A percentile compares a stretch with the other conserved stretches of the same genome.
Conservation (phyloP, 2,329 filamentous ascomycete species). For the Dothideomycetes sp. region DNA sequence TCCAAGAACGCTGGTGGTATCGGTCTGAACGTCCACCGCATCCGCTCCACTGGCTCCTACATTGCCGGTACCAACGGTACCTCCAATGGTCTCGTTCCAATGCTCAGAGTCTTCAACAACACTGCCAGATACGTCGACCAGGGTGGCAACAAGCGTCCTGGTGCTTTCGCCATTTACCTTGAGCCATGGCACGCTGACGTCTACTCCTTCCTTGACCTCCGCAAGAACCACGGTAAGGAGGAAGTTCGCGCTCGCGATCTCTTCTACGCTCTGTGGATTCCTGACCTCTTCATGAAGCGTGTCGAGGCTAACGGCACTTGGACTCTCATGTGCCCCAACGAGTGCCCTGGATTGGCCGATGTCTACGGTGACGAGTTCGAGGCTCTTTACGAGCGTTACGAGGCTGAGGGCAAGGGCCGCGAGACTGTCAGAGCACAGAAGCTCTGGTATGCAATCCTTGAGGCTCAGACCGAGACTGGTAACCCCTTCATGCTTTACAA, state of each 20-base stretch:
- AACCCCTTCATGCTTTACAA: slow-evolving; percentile 99
- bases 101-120: slow-evolving; percentile 99
- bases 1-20: slow-evolving; percentile 99
- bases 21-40: slow-evolving; percentile 90
- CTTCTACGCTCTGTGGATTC: slow-evolving; percentile 97
- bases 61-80: slow-evolving; percentile 97
- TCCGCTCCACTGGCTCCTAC: slow-evolving; percentile 94
- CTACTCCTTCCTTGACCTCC: slow-evolving; percentile 91
- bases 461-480: slow-evolving; percentile 96
- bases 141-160: slow-evolving; percentile 97
- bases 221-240: slow-evolving; percentile 99
- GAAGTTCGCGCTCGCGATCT: slow-evolving; percentile 93
- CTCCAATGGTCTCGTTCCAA: slow-evolving; percentile 92
- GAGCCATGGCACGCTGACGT: slow-evolving; percentile 99
- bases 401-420: slow-evolving; percentile 75
- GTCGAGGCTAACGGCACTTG: slow-evolving; percentile 93
- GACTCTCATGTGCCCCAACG: slow-evolving; percentile 97
- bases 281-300: slow-evolving; percentile 99
- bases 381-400: slow-evolving; percentile 82
- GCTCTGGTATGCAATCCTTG: slow-evolving; percentile 97
- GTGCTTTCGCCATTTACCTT: slow-evolving; percentile 96
- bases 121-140: slow-evolving; percentile 97
- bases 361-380: slow-evolving; percentile 97
- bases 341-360: slow-evolving; percentile 88
- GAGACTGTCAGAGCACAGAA: slow-evolving; percentile 95